Evolutionary conservation across 2,329 filamentous ascomycete species (phyloP).

Genomic region (Bisporella sp.): DNA sequence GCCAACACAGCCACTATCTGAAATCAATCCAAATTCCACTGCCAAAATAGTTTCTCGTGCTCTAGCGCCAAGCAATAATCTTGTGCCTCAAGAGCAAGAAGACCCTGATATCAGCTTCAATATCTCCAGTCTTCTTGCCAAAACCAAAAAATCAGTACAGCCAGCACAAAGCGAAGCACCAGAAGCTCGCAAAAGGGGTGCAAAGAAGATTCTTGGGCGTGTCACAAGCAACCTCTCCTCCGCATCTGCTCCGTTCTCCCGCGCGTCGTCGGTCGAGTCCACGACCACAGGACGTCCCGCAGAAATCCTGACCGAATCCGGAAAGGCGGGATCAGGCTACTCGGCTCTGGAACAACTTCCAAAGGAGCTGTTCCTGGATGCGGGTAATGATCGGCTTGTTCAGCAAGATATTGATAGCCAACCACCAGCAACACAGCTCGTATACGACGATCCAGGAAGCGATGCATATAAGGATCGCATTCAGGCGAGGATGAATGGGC

Average conservation of each 20-base stretch:
- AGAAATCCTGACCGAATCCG: conserved; percentile 14
- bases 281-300: conserved; percentile 24
- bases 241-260: conserved; percentile 36
- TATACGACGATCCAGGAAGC: conserved; percentile 26
- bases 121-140: conserved; percentile 25
- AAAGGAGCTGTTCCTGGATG: conserved; percentile 17
- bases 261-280: conserved; percentile 31
- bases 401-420: conserved; percentile 14
- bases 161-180: conserved; percentile 8
- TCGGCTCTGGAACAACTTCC: conserved; percentile 11
- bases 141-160: conserved; percentile 18
- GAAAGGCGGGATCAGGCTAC: conserved; percentile 1
- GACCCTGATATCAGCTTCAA: conserved; percentile 17
- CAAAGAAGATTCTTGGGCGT: conserved; percentile 42
- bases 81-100: conserved; percentile 10
- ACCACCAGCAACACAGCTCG: conserved; percentile 19
- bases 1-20: conserved; percentile 22
- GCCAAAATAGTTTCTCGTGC: conserved; percentile 16
- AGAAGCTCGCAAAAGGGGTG: conserved; percentile 23
- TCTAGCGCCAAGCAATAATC: conserved; percentile 14
- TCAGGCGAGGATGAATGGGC: conserved; percentile 25
- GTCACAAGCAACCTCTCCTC: conserved; percentile 51
- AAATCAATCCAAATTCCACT: conserved; percentile 25
- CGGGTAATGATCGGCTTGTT: conserved; percentile 5
- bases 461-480: conserved; percentile 20